phyloP scores from a whole-genome alignment of 305 asterid genomes.

The Fraxinus velutina region DNA sequence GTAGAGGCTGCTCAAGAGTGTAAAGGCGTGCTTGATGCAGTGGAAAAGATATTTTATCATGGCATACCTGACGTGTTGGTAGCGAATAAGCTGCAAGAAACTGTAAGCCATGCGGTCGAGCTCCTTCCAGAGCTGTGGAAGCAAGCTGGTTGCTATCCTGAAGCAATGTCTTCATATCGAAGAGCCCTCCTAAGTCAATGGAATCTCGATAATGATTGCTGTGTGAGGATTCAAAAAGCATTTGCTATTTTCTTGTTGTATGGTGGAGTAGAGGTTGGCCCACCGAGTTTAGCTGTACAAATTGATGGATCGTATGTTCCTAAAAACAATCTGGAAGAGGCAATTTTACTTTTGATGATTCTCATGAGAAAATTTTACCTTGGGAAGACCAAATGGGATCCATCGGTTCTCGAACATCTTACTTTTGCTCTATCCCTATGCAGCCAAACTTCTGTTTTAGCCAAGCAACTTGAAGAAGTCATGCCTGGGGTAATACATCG shows the following conservation, averaged over 20 bases:
- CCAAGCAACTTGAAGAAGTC: conserved; percentile 80
- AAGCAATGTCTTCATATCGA: conserved; percentile 80
- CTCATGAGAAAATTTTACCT: conserved; percentile 80
- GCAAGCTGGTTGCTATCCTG: conserved; percentile 64
- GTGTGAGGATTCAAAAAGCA: conserved; percentile 90
- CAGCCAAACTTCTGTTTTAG: conserved; percentile 78
- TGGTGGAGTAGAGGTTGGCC: conserved; percentile 74
- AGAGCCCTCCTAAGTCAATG: conserved; percentile 92
- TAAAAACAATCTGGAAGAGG: conserved; percentile 83
- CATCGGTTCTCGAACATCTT: conserved; percentile 79
- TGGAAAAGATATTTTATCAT: conserved; percentile 77
- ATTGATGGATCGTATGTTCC: conserved; percentile 86
- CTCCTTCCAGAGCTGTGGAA: conserved; percentile 93
- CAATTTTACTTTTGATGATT: conserved; percentile 86
- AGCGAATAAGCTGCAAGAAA: conserved; percentile 88
- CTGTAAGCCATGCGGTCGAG: conserved; percentile 87
- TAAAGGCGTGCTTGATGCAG: conserved; percentile 87
- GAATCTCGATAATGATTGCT: conserved; percentile 81
- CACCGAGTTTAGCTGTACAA: conserved; percentile 89
- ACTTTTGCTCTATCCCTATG: conserved; percentile 79
- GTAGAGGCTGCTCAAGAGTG: conserved; percentile 95
- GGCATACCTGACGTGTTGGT: conserved; percentile 76
- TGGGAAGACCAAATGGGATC: conserved; percentile 82
- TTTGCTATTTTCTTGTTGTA: conserved; percentile 86
- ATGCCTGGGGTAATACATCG: conserved; percentile 83